phyloP scores from a whole-genome alignment of 176 grass and related monocot species.

The Luzula sylvatica region DNA sequence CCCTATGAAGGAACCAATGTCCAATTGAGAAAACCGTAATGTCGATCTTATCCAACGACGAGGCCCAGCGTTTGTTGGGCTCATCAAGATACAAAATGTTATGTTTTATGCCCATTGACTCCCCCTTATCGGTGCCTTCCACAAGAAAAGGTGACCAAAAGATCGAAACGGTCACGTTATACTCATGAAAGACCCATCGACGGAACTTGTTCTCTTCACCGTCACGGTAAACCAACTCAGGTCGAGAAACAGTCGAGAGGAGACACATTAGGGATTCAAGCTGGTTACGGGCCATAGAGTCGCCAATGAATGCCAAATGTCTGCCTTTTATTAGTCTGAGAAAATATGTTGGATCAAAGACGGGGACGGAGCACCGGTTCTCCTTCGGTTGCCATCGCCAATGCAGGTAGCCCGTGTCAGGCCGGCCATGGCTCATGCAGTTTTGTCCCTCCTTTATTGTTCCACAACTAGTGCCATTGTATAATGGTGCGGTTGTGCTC shows the following conservation, averaged over 20 bases:
- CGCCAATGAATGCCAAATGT: conserved; percentile 60
- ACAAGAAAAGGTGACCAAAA: conserved; percentile 67
- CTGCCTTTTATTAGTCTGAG: conserved; percentile 20
- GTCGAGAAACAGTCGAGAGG: conserved; percentile 5
- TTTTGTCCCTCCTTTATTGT: conserved; percentile 79
- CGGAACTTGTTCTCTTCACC: conserved; percentile 19
- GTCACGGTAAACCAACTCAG: conserved; percentile 4
- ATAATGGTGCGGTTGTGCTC: conserved; percentile 27
- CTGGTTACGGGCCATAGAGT: conserved; percentile 76
- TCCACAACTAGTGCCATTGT: conserved; percentile 44
- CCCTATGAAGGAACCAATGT: conserved; percentile 40
- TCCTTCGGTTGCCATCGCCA: conserved; percentile 45
- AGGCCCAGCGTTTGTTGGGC: conserved; percentile 32
- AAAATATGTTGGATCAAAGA: conserved; percentile 49
- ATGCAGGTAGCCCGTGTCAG: conserved; percentile 36
- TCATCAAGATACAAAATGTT: conserved; percentile 56
- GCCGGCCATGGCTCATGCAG: conserved; percentile 66
- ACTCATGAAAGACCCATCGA: conserved; percentile 10
- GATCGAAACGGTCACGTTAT: conserved; percentile 43
- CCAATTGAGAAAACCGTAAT: conserved; percentile 45
- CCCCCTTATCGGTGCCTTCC: conserved; percentile 13
- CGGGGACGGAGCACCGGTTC: conserved; percentile 35
- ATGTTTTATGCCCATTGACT: conserved; percentile 20
- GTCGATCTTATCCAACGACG: conserved; percentile 32
- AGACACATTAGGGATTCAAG: conserved; percentile 78